These are phyloP conservation scores for Mixia osmundae DNA, from an alignment of 1,284 basidiomycete species.

Conservation along the genomic window DNA sequence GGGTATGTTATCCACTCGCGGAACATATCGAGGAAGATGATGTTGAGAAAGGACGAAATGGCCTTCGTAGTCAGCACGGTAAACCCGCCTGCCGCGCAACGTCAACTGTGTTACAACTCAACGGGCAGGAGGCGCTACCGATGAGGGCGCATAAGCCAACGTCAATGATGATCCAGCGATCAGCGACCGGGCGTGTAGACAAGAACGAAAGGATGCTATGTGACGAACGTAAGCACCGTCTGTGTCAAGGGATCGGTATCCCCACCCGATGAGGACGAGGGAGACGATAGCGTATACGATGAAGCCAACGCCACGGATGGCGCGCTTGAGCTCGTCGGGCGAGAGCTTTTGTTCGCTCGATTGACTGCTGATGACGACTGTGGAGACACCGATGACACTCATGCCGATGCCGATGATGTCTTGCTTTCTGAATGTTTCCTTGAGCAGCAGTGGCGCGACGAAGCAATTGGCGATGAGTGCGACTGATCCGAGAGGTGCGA, in stretches of 20 bases:
- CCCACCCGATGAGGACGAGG: conserved; percentile 23
- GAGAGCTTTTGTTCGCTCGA: conserved; percentile 23
- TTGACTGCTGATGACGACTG: conserved; percentile 49
- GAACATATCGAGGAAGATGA: conserved; percentile 48
- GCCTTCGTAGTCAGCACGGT: conserved; percentile 89
- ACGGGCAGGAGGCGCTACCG: conserved; percentile 34
- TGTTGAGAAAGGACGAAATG: conserved; percentile 56
- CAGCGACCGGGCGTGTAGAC: conserved; percentile 39
- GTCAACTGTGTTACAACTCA: background rate
- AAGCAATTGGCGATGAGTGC: conserved; percentile 80
- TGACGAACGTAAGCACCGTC: too few species aligned
- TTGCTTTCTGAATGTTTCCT: conserved; percentile 48
- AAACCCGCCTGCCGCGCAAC: conserved; percentile 51
- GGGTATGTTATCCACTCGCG: conserved; percentile 18
- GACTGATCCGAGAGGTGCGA: conserved; percentile 50
- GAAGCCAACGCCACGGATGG: conserved; percentile 46
- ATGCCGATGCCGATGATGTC: conserved; percentile 30
- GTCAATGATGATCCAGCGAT: conserved; percentile 54
- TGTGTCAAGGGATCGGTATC: too few species aligned
- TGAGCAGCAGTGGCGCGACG: conserved; percentile 44
- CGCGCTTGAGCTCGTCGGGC: conserved; percentile 40
- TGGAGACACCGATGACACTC: conserved; percentile 60
- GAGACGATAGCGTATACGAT: conserved; percentile 46
- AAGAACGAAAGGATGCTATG: too few species aligned
- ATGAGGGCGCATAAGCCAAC: conserved; percentile 69